Conservation (phyloP, 106 monocot species). For the Alisma plantagoaquatica region DNA sequence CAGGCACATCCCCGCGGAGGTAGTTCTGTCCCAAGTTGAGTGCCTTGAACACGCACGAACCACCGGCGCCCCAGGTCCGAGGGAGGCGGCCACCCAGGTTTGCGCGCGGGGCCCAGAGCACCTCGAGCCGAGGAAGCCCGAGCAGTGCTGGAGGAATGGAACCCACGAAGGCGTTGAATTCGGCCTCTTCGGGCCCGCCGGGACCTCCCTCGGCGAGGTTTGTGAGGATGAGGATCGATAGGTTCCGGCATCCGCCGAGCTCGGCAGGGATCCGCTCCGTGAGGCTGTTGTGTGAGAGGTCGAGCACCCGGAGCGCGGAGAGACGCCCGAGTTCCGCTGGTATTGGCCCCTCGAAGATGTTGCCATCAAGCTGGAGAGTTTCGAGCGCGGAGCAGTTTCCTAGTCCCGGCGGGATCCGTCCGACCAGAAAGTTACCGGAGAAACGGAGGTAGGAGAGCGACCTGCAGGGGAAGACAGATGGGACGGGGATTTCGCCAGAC, state of each 20-base stretch:
- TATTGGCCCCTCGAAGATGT: constrained; percentile 38
- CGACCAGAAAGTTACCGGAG: constrained; percentile 46
- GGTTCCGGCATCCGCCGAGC: constrained; percentile 28
- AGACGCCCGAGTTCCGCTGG: constrained; percentile 31
- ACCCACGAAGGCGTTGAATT: constrained; percentile 54
- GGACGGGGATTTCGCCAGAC: constrained; percentile 14
- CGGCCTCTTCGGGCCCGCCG: constrained; percentile 1
- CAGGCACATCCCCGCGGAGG: constrained; percentile 25
- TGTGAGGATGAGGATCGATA: constrained; percentile 35
- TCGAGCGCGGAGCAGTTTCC: constrained; percentile 51
- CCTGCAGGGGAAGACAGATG: constrained; percentile 9
- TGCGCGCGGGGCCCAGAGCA: constrained; percentile 59
- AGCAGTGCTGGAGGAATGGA: constrained; percentile 26
- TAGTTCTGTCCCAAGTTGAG: constrained; percentile 64
- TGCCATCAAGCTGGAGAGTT: constrained; percentile 74
- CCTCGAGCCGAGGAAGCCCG: constrained; percentile 23
- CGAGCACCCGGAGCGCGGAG: constrained; percentile 33
- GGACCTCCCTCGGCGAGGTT: constrained; percentile 11
- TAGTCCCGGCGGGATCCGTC: constrained; percentile 51
- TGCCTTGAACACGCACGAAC: constrained; percentile 24
- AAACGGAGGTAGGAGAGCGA: constrained; percentile 26
- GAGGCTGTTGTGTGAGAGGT: constrained; percentile 69
- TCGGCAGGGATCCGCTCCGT: constrained; percentile 38
- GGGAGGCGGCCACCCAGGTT: constrained; percentile 42
- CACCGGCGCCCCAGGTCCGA: not conserved